Conservation (phyloP, 352 stramenopile species). For the Thalassiosira hispida region DNA sequence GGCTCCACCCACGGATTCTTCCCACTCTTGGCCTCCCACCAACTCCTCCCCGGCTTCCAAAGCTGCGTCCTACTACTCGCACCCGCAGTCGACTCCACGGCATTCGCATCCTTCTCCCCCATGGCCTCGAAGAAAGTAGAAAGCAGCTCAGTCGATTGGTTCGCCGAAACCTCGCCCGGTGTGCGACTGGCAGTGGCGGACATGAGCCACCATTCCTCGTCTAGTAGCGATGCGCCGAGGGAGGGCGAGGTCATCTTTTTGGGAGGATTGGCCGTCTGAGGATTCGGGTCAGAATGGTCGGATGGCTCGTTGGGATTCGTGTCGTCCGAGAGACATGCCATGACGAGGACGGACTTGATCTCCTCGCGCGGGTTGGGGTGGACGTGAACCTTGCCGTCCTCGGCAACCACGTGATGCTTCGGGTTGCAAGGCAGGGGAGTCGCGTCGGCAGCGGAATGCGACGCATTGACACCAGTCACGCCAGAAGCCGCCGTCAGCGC, state of each 20-base stretch:
- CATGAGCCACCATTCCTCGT: conserved; percentile 83
- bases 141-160: conserved; percentile 47
- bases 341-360: conserved; percentile 32
- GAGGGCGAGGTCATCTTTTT: conserved; percentile 29
- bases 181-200: conserved; percentile 61
- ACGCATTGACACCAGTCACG: neutral
- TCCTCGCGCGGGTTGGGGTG: conserved; percentile 48
- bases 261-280: neutral
- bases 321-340: conserved; percentile 11
- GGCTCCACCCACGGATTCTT: conserved; percentile 86
- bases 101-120: conserved; percentile 63
- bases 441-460: neutral
- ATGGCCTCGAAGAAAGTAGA: conserved; percentile 82
- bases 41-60: conserved; percentile 82
- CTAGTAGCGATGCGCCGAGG: conserved; percentile 60
- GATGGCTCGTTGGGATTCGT: conserved; percentile 33
- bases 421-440: neutral
- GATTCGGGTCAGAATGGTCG: neutral
- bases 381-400: conserved; percentile 50
- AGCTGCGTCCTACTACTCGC: conserved; percentile 71
- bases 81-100: neutral
- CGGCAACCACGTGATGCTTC: conserved; percentile 38
- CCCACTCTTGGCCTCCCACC: conserved; percentile 84
- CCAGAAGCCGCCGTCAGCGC: neutral
- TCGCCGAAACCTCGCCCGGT: conserved; percentile 32